A percentile compares a stretch with the other conserved stretches of the same genome.
These are phyloP conservation scores for Cucurbita pepo DNA, from an alignment of 306 rosid genomes.

Conservation along the genomic window DNA sequence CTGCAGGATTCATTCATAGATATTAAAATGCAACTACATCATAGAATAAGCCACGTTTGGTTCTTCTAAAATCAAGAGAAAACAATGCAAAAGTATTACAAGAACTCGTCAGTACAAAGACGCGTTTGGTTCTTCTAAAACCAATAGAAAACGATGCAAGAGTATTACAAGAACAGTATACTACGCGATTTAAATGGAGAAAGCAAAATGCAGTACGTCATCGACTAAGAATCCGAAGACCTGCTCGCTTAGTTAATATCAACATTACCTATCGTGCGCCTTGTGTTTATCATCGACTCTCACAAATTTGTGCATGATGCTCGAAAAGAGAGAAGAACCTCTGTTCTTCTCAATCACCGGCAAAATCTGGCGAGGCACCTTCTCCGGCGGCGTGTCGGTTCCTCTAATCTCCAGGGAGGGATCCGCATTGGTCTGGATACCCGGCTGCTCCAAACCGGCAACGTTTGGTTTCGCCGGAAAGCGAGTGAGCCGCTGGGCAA, in stretches of 20 bases:
- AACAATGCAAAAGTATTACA: background rate
- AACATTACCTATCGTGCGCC: constrained; percentile 38
- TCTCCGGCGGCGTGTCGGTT: constrained; percentile 95
- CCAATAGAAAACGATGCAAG: background rate
- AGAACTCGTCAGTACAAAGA: too few species aligned
- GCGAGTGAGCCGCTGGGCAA: constrained; percentile 7
- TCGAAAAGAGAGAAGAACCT: constrained; percentile 44
- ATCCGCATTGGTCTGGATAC: constrained; percentile 1
- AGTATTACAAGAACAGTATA: background rate
- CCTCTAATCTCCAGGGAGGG: constrained; percentile 41
- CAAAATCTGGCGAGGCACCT: constrained; percentile 57
- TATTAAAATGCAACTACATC: background rate
- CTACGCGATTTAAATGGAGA: background rate
- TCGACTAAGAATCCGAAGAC: background rate
- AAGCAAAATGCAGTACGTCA: background rate
- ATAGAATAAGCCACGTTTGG: background rate
- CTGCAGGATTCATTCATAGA: constrained; percentile 21
- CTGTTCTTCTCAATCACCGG: constrained; percentile 19
- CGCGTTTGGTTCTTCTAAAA: background rate
- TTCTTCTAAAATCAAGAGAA: background rate
- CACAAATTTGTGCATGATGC: constrained; percentile 71
- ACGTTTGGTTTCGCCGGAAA: constrained; percentile 7
- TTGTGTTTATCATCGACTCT: constrained; percentile 29
- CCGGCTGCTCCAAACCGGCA: constrained; percentile 7
- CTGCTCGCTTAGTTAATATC: background rate